phyloP scores from a whole-genome alignment of 305 asterid genomes.

The Striga hermonthica region DNA sequence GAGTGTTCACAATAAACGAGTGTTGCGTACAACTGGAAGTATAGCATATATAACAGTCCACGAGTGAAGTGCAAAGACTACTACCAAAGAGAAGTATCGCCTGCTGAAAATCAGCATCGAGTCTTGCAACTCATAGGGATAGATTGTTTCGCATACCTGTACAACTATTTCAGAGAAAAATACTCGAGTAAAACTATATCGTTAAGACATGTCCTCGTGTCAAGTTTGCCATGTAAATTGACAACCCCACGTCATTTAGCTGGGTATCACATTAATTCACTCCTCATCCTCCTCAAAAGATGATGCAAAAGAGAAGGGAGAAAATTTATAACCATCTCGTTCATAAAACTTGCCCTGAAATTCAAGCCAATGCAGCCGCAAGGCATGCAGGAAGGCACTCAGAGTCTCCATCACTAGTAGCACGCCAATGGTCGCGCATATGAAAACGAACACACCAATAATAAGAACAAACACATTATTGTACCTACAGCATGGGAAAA shows the following conservation, averaged over 20 bases:
- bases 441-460: conserved; percentile 76
- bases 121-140: conserved; percentile 1
- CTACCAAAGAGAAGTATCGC: no score
- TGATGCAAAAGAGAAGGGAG: conserved; percentile 71
- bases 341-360: conserved; percentile 85
- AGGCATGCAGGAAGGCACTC: conserved; percentile 94
- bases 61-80: no score
- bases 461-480: conserved; percentile 64
- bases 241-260: background rate
- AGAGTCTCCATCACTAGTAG: conserved; percentile 97
- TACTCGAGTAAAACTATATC: no score
- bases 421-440: conserved; percentile 82
- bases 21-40: no score
- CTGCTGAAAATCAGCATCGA: background rate
- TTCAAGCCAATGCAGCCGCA: conserved; percentile 98
- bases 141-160: background rate
- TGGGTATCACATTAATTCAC: background rate
- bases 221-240: background rate
- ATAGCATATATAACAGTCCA: no score
- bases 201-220: no score
- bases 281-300: conserved; percentile 1
- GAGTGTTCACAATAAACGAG: no score
- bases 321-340: conserved; percentile 89
- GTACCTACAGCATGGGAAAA: conserved; percentile 52
- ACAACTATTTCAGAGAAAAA: background rate